Percentiles rank a stretch among this genome's conserved stretches.
phyloP scores from a whole-genome alignment of 345 rosid genomes.

The Melastoma malabathricum region DNA sequence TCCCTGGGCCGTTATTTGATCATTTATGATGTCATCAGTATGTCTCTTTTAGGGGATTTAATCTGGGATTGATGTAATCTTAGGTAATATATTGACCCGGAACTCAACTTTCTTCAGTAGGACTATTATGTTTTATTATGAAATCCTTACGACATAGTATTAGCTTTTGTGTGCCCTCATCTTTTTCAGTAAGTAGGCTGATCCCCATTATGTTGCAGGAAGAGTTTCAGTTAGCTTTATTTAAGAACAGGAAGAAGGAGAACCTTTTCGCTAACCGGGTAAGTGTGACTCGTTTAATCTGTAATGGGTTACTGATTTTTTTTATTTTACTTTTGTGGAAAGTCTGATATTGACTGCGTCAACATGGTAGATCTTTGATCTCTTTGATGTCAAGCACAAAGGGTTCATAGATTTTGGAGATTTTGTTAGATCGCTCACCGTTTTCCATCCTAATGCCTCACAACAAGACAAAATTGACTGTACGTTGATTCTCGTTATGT shows the following conservation, averaged over 20 bases:
- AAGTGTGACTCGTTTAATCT: slow-evolving; percentile 1
- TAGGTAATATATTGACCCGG: no score
- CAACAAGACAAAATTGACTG: slow-evolving; percentile 79
- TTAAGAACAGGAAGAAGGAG: slow-evolving; percentile 83
- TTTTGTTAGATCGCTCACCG: slow-evolving; percentile 77
- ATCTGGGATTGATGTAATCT: no score
- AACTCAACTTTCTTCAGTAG: no score
- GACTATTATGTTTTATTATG: no score
- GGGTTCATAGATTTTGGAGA: slow-evolving; percentile 93
- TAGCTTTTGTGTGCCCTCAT: not conserved
- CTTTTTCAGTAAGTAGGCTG: not conserved
- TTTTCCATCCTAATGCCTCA: slow-evolving; percentile 82
- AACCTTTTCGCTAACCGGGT: slow-evolving; percentile 94
- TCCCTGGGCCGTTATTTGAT: no score
- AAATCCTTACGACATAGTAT: not conserved
- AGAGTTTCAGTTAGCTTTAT: slow-evolving; percentile 88
- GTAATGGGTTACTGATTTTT: not conserved
- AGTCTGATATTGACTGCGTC: no score
- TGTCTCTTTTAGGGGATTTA: no score
- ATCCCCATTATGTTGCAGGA: slow-evolving; percentile 39
- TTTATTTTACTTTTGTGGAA: no score
- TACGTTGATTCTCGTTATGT: slow-evolving; percentile 22
- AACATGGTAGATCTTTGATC: slow-evolving; percentile 65
- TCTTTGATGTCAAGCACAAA: slow-evolving; percentile 83
- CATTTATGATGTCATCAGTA: no score